Conservation (phyloP, 192 early-diverging fungal genomes). For the Linderina pennispora region DNA sequence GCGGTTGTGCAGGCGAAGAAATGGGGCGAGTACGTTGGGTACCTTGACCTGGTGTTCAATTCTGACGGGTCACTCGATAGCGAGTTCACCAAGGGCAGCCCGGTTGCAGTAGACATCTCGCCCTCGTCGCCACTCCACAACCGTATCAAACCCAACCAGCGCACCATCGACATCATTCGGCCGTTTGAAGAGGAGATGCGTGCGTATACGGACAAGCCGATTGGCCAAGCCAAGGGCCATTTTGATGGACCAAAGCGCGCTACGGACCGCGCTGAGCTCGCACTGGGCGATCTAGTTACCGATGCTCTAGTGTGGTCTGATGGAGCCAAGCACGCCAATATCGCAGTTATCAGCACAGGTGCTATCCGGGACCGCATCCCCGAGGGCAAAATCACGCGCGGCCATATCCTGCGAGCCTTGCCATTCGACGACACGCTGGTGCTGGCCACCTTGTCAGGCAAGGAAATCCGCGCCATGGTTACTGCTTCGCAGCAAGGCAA, state of each 20-base stretch:
- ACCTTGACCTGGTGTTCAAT: conserved; percentile 59
- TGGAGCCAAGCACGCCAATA: conserved; percentile 14
- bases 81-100: conserved; percentile 47
- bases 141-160: conserved; percentile 36
- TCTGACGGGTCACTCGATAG: conserved; percentile 51
- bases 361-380: conserved; percentile 54
- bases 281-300: conserved; percentile 59
- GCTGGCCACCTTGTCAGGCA: conserved; percentile 47
- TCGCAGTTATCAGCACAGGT: conserved; percentile 59
- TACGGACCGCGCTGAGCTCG: conserved; percentile 45
- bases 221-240: conserved; percentile 38
- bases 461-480: conserved; percentile 48
- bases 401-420: conserved; percentile 51
- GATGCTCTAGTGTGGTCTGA: conserved; percentile 55
- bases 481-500: conserved; percentile 28
- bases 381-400: conserved; percentile 51
- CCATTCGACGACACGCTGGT: conserved; percentile 61
- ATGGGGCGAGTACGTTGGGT: conserved; percentile 63
- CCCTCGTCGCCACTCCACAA: conserved; percentile 41
- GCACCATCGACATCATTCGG: conserved; percentile 2
- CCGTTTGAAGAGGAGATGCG: conserved; percentile 12
- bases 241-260: conserved; percentile 44
- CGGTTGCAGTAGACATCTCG: conserved; percentile 53
- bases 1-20: conserved; percentile 70
- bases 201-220: conserved; percentile 23